phyloP scores from a whole-genome alignment of 495 filamentous ascomycete genomes.

The Neurospora sp. region DNA sequence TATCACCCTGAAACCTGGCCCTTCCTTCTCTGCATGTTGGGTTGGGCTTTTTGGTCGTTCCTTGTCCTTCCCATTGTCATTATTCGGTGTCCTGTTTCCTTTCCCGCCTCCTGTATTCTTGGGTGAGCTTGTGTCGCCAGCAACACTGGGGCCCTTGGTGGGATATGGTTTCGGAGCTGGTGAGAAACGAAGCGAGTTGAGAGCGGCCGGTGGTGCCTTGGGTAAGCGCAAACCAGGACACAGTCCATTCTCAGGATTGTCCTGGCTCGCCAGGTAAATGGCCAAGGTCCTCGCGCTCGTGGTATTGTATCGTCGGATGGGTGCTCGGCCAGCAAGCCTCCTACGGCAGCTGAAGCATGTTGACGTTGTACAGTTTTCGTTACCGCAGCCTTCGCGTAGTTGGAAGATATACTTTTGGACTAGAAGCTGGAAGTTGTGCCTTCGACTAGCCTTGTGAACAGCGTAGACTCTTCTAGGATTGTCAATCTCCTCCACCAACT shows the following conservation, averaged over 20 bases:
- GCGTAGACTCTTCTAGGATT: constrained; percentile 43
- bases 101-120: constrained; percentile 2
- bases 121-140: not conserved
- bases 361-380: constrained; percentile 57
- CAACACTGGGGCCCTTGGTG: constrained; percentile 1
- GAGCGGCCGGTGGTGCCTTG: constrained; percentile 27
- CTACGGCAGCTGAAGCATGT: constrained; percentile 75
- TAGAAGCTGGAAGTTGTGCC: constrained; percentile 43
- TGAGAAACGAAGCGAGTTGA: constrained; percentile 28
- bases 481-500: constrained; percentile 38
- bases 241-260: constrained; percentile 63
- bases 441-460: constrained; percentile 39
- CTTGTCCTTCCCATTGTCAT: not conserved
- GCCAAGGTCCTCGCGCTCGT: constrained; percentile 70
- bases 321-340: constrained; percentile 50
- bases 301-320: constrained; percentile 60
- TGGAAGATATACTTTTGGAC: constrained; percentile 64
- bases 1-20: constrained; percentile 16
- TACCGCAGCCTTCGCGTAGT: constrained; percentile 71
- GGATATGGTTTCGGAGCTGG: constrained; percentile 17
- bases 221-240: constrained; percentile 46
- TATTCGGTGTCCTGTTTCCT: not conserved
- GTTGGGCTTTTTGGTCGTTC: not conserved
- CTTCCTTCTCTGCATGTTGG: constrained; percentile 6
- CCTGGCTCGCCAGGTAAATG: constrained; percentile 65